A percentile compares a stretch with the other conserved stretches of the same genome.
Evolutionary conservation across 1,284 basidiomycete genomes (phyloP).

Genomic region (Mycosarcoma mackinlayi): DNA sequence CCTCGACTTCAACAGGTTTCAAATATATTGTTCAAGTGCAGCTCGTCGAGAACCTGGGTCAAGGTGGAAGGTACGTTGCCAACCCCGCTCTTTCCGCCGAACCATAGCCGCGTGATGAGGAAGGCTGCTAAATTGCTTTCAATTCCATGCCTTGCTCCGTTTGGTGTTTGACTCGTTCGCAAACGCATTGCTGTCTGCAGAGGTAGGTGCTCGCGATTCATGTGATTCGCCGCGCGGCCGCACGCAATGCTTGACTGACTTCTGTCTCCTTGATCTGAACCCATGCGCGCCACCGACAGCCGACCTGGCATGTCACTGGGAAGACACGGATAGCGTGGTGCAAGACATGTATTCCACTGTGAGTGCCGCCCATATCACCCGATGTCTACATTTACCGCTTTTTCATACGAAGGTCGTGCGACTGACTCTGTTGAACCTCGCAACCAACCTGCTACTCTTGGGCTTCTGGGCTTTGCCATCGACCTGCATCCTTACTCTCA

Average conservation of each 20-base stretch:
- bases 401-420: too few species aligned
- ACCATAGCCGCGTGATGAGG: too few species aligned
- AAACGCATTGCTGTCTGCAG: conserved; percentile 5
- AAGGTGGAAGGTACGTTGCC: conserved; percentile 51
- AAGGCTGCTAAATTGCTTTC: neutral
- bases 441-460: too few species aligned
- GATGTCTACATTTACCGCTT: too few species aligned
- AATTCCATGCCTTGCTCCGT: neutral
- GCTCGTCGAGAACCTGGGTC: conserved; percentile 57
- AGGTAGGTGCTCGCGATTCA: too few species aligned
- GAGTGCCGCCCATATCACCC: conserved; percentile 22
- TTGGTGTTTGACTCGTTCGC: neutral
- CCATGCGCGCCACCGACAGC: conserved; percentile 37
- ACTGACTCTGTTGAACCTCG: too few species aligned
- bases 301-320: conserved; percentile 59
- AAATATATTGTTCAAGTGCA: conserved; percentile 59
- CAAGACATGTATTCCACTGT: conserved; percentile 56
- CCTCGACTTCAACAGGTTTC: too few species aligned
- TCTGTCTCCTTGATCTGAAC: too few species aligned
- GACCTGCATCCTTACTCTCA: too few species aligned
- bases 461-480: too few species aligned
- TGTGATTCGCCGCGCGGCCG: neutral
- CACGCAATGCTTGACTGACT: too few species aligned
- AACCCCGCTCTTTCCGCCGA: neutral
- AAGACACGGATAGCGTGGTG: conserved; percentile 52